Percentiles rank a stretch among this genome's conserved stretches.
These are phyloP conservation scores for Cotoneaster glaucophyllus DNA, from an alignment of 306 rosid species.

Conservation along the genomic window DNA sequence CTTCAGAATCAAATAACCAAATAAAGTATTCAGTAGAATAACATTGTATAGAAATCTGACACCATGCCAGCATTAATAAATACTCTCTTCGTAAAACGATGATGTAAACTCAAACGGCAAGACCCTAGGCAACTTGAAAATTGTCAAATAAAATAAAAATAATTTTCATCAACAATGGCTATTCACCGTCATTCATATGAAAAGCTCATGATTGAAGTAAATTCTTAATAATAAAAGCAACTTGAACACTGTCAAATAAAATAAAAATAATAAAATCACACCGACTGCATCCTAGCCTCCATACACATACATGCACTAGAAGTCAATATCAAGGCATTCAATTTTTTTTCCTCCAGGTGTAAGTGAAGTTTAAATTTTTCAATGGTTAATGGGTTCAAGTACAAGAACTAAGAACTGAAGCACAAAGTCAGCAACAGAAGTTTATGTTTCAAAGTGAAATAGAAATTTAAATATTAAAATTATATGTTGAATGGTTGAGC, in stretches of 20 bases:
- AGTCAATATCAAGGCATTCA: not conserved
- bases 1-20: constrained; percentile 28
- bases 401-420: not conserved
- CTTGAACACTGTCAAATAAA: not conserved
- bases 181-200: constrained; percentile 9
- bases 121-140: not conserved
- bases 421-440: not conserved
- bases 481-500: not conserved
- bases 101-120: constrained; percentile 10
- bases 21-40: constrained; percentile 5
- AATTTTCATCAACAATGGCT: not conserved
- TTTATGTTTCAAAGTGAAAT: not conserved
- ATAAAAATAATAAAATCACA: not conserved
- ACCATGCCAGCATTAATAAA: not conserved
- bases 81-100: not conserved
- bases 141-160: not conserved
- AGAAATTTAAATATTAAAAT: not conserved
- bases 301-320: not conserved
- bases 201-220: not conserved
- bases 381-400: not conserved
- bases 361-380: not conserved
- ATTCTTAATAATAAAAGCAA: constrained; percentile 8
- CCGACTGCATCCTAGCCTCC: not conserved
- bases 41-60: constrained; percentile 11
- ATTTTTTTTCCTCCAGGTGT: not conserved